Conservation (phyloP, 2,329 filamentous ascomycete species). For the Talaromyces sp. region DNA sequence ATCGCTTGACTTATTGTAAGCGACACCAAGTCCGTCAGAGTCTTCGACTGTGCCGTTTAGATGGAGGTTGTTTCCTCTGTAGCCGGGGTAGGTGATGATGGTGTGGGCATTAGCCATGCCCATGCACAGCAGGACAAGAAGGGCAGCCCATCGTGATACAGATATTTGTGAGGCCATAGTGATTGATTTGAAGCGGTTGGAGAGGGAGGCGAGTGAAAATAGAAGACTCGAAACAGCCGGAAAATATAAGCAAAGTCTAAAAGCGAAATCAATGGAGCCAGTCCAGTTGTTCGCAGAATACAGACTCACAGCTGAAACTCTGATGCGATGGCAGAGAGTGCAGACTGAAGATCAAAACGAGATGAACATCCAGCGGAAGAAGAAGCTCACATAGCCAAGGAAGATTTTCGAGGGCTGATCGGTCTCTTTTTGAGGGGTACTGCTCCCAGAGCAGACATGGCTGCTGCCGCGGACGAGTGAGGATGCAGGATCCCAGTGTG, state of each 20-base stretch:
- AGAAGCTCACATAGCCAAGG: constrained; percentile 18
- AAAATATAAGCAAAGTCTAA: background rate
- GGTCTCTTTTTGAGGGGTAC: constrained; percentile 37
- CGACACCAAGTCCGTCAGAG: constrained; percentile 49
- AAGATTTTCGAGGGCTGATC: constrained; percentile 26
- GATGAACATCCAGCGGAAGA: constrained; percentile 7
- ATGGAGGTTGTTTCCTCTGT: constrained; percentile 82
- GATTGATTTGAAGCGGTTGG: constrained; percentile 9
- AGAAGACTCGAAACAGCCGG: background rate
- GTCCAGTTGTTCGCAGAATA: constrained; percentile 3
- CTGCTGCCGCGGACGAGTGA: constrained; percentile 30
- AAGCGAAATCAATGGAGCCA: constrained; percentile 2
- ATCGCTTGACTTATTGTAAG: constrained; percentile 45
- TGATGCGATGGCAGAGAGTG: background rate
- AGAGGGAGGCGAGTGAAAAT: background rate
- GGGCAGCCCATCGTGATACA: constrained; percentile 30
- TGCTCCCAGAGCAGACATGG: constrained; percentile 19
- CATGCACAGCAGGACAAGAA: constrained; percentile 39
- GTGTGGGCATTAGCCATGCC: constrained; percentile 60
- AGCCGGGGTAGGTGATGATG: constrained; percentile 84
- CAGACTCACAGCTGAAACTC: background rate
- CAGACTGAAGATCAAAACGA: constrained; percentile 2
- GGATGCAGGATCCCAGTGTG: constrained; percentile 32
- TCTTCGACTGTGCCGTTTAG: constrained; percentile 65
- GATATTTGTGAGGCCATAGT: constrained; percentile 33